phyloP scores from a whole-genome alignment of 257 asterid genomes.

The Salvia rosmarinus region DNA sequence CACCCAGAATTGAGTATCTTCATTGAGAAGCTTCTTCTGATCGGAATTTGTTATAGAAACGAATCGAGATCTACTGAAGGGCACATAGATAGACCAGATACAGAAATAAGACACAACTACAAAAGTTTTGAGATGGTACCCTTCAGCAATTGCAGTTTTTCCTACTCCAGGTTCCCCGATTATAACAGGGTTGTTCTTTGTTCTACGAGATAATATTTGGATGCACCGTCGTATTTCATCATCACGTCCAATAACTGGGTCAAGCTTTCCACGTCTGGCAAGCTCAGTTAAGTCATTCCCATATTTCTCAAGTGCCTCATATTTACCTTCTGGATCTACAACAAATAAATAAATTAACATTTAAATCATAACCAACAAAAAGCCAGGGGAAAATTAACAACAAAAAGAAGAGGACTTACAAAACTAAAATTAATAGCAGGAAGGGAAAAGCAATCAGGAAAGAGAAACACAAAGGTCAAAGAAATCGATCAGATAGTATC shows the following conservation, averaged over 20 bases:
- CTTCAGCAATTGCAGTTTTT: conserved; percentile 98
- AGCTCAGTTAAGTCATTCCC: conserved; percentile 96
- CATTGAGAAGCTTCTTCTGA: conserved; percentile 9
- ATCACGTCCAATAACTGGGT: conserved; percentile 98
- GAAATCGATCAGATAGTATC: no score
- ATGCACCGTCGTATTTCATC: conserved; percentile 96
- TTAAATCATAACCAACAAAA: conserved; percentile 20
- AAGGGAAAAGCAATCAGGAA: no score
- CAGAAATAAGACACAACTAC: conserved; percentile 1
- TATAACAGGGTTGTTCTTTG: conserved; percentile 95
- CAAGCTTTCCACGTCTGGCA: conserved; percentile 95
- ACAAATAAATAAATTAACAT: background rate
- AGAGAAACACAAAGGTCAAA: no score
- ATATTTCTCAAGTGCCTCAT: conserved; percentile 89
- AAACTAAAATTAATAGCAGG: no score
- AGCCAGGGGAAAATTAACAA: no score
- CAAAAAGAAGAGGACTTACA: no score
- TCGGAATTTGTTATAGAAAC: conserved; percentile 9
- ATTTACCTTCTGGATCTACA: conserved; percentile 88
- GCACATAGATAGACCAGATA: background rate
- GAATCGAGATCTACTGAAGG: conserved; percentile 7
- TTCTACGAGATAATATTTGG: conserved; percentile 87
- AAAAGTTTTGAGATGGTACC: conserved; percentile 53
- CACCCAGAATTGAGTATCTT: background rate
- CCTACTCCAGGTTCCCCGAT: conserved; percentile 99